Base-by-base conservation (phyloP, 2,329 filamentous ascomycete genomes). In the Parafenestella ontariensis region DNA sequence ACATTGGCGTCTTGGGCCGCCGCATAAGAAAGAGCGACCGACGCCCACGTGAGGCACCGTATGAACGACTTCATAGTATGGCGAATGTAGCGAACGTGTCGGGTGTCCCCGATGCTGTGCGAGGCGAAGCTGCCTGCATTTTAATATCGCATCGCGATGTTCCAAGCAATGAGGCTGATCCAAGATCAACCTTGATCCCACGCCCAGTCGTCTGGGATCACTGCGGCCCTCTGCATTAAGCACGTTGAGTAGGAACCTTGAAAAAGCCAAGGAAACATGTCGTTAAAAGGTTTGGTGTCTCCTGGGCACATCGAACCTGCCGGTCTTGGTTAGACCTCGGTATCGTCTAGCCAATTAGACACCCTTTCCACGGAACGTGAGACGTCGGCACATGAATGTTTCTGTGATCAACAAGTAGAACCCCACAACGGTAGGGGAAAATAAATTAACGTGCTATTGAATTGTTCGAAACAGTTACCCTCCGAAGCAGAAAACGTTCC, bases 1-100 rank as follows among this genome's bases (percentile, higher is more conserved):
- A 70, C 55, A 17, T 62, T 66, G 3, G 49, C 66, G 23, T 59
- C 49, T 33, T 61, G 59, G 10, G 62, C 64, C 15, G 58, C 23
- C 15, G 50, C 58, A 10, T 49, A 43, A 3, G 36, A 39, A 1
- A 59, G 2, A 0, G 58, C 1, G 18, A 52, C 43, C 17, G 53
- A 33, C 15, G 50, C 50, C 55, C 59, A 67, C 13, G 47, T 23
- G 11, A 56, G 23, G 29, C 24, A 54, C 29, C 10, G 28, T 13
- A 52, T 17, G 15, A 49, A 28, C 13, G 26, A 8, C 20, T 28
- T 44, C 56, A 58, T 62, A 4, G 17, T 29, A 37, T 28, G 8
- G 36, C 28, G 10, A 10, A 17, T 10, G 44, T 37, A 20, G 18
- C 4, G 15, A 26, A 11, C n/a, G n/a, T n/a, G n/a, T n/a, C n/a